Base-by-base conservation (phyloP, 2,329 filamentous ascomycete genomes). In the Fusarium nisikadoi region DNA sequence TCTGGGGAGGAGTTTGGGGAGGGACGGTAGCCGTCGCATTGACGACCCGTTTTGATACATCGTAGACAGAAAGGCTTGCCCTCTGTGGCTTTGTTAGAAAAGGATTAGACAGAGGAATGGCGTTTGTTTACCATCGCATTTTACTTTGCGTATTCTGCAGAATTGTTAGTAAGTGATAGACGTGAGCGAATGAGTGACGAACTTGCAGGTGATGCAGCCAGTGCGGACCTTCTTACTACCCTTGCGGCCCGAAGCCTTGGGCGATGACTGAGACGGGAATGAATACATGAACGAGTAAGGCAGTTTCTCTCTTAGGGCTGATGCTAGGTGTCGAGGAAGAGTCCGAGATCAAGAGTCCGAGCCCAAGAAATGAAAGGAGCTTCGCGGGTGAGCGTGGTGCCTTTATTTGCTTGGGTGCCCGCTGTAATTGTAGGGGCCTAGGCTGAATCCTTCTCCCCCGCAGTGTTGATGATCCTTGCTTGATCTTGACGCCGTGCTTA, bases 191-290 rank as follows among this genome's bases (percentile, higher is more conserved):
- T 20, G n/a, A 31, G 6, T 17, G 2, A 84, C 86, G 70, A 74
- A 87, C 86, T 88, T 88, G 85, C 86, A 88, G 53, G 86, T 88
- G 62, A 86, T 80, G 77, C 86, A 88, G 19, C 86, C 86, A 11
- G 84, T 86, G 57, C 83, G 80, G 58, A 85, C 84, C 71, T 85
- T 85, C 74, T 81, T 83, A 50, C 79, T 84, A 19, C 83, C 83
- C 73, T 84, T 85, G 31, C 80, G 80, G 25, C 80, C 80, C 13
- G 76, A 79, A 12, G 76, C 62, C 46, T 62, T 65, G 13, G 68
- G 41, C 19, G 62, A 19, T 13, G 65, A 52, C 7, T 67, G 61
- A 3, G 71, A 38, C 5, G 72, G 36, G 25, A 58, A 2, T 16
- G 61, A 35, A 56, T 55, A 54, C 71, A 73, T 73, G 43, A 42